Evolutionary conservation across 164 flowering plant species (phyloP), one percentile per base, ranked within the genome.

Genomic region (Berberis thunbergii): DNA sequence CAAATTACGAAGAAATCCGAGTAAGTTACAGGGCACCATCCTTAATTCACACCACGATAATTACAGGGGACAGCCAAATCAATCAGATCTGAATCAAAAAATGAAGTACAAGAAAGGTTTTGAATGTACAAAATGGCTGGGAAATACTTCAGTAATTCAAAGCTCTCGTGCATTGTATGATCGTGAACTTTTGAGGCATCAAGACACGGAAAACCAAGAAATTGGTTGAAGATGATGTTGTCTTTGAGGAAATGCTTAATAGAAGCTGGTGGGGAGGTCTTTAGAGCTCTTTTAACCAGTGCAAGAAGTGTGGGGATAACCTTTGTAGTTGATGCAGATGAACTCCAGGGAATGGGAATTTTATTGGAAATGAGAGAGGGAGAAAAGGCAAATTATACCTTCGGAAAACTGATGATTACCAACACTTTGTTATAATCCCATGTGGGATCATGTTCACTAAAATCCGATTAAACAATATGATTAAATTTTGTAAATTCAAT

Each of bases 291-390:
- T 67, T 62, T 74, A n/a, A 82, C 64, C 79, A 73, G 48, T 93
- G 96, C 70, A n/a, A n/a, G n/a, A 80, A 96, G 38, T 89, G 96
- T 74, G 94, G 96, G 5, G 98, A 89, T 78, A 81, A 75, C n/a
- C 68, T 87, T 83, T 77, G 72, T 73, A 2, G 67, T 86, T 62
- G 86, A 83, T 77, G 86, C 96, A 13, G 43, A 54, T 38, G 98
- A 93, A 70, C 73, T 93, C 65, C 76, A 44, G 57, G 79, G 84
- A 39, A 81, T 86, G 90, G 96, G 96, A 2, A 85, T 67, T 72
- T 41, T 49, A 4, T 65, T 85, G 60, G 63, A 60, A 54, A 79
- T 66, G 54, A 64, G 70, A 55, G 84, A 67, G 54, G 66, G 70
- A 55, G 84, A 68, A 43, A 65, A n/a, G n/a, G 41, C 66, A 65